Base-by-base conservation (phyloP, 805 yeast species). In the Ogataea methylovora region DNA sequence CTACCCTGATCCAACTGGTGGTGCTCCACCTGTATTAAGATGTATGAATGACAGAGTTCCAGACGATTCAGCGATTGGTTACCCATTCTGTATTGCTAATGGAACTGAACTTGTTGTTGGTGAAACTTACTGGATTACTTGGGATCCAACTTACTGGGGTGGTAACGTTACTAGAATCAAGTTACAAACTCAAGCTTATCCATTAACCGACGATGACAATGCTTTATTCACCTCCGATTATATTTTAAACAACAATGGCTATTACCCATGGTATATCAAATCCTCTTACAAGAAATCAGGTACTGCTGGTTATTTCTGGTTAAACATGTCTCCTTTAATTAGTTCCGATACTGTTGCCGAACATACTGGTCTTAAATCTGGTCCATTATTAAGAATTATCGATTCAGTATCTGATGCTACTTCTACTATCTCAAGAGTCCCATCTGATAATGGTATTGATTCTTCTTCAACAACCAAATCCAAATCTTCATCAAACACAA, bases 91-190 rank as follows among this genome's bases (percentile, higher is more conserved):
- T 44, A 50, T 66, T 15, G 52, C 56, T 10, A 60, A 63, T 42
- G 68, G 65, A 31, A 54, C 71, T 8, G 71, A 66, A 45, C 45
- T 63, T 33, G 54, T 67, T n/a, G 61, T 60, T 27, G 72, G 71
- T 26, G 68, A 67, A 48, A 66, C 67, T 8, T 67, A 67, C 44
- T 67, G 71, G 69, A 46, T 65, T 38, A 66, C 71, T 12, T 66
- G 71, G 71, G 70, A 67, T 37, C 69, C 73, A 36, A 36, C 58
- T 2, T 67, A 60, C 45, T 67, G 64, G 61, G 61, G 65, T 21
- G 44, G 43, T 33, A 57, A 55, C 32, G 52, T 65, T 26, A 50
- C 53, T 5, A 41, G 58, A 36, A 65, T 67, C 26, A 48, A 48
- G 28, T 36, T 67, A 14, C 46, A 50, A 31, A 44, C 61, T 16